Evolutionary conservation across 2,329 filamentous ascomycete genomes (phyloP), one percentile per base, ranked within the genome.

Genomic region (Hypocreales sp.): DNA sequence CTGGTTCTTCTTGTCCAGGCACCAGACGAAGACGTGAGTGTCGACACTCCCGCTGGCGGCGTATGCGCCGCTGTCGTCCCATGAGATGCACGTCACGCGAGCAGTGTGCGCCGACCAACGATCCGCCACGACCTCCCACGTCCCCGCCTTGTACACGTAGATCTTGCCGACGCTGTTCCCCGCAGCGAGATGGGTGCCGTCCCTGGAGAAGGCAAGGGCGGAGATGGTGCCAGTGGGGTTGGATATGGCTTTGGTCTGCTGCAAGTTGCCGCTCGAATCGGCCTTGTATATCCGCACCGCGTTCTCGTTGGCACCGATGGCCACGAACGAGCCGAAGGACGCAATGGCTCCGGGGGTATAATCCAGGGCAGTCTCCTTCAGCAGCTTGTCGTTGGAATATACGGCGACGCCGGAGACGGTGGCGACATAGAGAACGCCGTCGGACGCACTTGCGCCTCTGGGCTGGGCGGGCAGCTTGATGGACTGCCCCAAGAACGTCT

Each of bases 1-100:
- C 1, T 87, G 87, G 42, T 81, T 78, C 35, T 55, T 64, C 47
- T 82, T 80, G 21, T 60, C 64, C 30, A 94, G 53, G 48, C 82
- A 93, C 83, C 90, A 98, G 17, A 93, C 74, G 47, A 82, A 86
- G 13, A 98, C 68, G 44, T 92, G 84, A 0, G 87, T 94, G 49
- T 98, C 90, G 26, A 98, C 58, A 24, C 73, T 78, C 9, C 86
- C 87, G 47, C 80, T 92, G 13, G 73, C 82, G 3, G 86, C 76
- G 46, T 84, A 79, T 14, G 76, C 78, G 9, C 78, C 79, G 12
- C 70, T 68, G 12, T 66, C 60, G 42, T 86, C 82, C 90, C 90
- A 98, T 10, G 76, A 59, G 33, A 73, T 62, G 38, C 59, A 58
- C 19, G 60, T 66, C 13, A 72, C 64, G 21, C 66, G 60, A 8